Conservation (phyloP, 2,329 filamentous ascomycete genomes). For the Exophiala spinifera region DNA sequence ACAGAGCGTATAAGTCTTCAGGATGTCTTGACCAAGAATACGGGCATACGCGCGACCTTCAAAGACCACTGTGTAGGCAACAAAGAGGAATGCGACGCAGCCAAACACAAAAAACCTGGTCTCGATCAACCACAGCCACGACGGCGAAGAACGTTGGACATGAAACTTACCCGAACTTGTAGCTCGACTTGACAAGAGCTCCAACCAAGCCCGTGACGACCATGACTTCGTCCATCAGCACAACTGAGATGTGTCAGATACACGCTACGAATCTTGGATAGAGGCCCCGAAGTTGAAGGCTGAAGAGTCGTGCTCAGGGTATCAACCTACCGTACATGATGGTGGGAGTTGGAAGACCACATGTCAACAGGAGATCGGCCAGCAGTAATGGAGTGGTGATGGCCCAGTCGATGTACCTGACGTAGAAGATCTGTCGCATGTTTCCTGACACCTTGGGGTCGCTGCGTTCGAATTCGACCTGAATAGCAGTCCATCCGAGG, state of each 20-base stretch:
- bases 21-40: conserved; percentile 53
- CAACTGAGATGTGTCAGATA: too few species aligned
- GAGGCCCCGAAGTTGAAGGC: too few species aligned
- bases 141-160: conserved; percentile 35
- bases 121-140: neutral
- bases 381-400: conserved; percentile 64
- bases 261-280: too few species aligned
- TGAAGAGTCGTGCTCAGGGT: conserved; percentile 26
- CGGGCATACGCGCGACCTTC: conserved; percentile 57
- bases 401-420: conserved; percentile 63
- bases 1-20: conserved; percentile 53
- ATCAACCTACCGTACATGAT: conserved; percentile 61
- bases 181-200: conserved; percentile 58
- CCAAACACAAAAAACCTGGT: conserved; percentile 58
- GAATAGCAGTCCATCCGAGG: conserved; percentile 60
- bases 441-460: conserved; percentile 47
- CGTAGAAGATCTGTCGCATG: conserved; percentile 64
- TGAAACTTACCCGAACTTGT: conserved; percentile 53
- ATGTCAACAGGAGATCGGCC: conserved; percentile 61
- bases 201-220: conserved; percentile 65
- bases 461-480: conserved; percentile 56
- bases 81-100: conserved; percentile 54
- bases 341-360: conserved; percentile 62
- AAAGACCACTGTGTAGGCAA: conserved; percentile 58
- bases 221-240: conserved; percentile 54